Conservation (phyloP, 176 grass and related monocot genomes). For the Oryza longistaminata region DNA sequence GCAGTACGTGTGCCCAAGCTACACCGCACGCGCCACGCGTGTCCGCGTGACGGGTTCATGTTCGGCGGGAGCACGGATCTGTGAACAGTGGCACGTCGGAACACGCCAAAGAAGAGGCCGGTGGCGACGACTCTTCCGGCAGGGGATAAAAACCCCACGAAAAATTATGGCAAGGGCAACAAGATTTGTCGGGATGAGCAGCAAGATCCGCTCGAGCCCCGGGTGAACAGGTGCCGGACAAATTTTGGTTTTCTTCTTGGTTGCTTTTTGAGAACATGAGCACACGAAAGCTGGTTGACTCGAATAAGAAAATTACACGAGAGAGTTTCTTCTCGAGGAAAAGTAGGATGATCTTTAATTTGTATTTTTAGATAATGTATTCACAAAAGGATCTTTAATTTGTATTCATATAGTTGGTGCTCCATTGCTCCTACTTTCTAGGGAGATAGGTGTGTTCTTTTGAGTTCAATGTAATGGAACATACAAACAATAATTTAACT, state of each 20-base stretch:
- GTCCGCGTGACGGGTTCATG: background rate
- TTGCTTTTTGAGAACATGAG: background rate
- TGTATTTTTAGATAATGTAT: too few relatives aligned
- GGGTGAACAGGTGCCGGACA: background rate
- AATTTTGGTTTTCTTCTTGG: background rate
- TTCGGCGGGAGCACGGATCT: background rate
- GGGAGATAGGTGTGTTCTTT: too few relatives aligned
- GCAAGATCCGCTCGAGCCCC: background rate
- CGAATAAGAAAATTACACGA: background rate
- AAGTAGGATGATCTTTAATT: background rate
- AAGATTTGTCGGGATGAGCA: background rate
- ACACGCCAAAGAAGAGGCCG: slow-evolving; percentile 14
- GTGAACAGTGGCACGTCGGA: background rate
- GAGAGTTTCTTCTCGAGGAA: background rate
- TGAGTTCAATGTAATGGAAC: too few relatives aligned
- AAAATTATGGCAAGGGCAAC: background rate
- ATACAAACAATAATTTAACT: too few relatives aligned
- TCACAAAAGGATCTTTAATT: too few relatives aligned
- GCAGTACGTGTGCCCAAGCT: background rate
- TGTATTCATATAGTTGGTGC: too few relatives aligned
- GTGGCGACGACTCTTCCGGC: slow-evolving; percentile 39
- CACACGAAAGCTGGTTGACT: background rate
- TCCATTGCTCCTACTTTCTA: too few relatives aligned
- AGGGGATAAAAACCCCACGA: background rate
- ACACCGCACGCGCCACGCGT: background rate